Conservation (phyloP, 768 basidiomycete genomes). For the Exidia glandulosa region DNA sequence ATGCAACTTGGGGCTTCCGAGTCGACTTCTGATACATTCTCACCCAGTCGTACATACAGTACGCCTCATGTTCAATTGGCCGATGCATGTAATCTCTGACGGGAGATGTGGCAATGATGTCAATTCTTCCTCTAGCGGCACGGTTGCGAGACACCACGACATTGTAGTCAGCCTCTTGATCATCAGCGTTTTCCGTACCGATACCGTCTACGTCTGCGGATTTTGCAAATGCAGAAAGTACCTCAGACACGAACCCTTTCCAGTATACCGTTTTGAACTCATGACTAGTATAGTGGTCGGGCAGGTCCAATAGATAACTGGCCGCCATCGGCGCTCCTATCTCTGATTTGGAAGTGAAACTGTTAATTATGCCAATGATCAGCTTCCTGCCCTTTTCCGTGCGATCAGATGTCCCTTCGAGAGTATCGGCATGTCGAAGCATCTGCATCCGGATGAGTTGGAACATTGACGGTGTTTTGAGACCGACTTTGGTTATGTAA, state of each 20-base stretch:
- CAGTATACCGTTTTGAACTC: conserved; percentile 1
- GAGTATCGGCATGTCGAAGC: conserved; percentile 13
- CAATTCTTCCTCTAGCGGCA: too few relatives aligned
- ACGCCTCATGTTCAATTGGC: too few relatives aligned
- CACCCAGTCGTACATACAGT: too few relatives aligned
- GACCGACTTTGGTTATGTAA: conserved; percentile 29
- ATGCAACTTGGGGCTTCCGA: too few relatives aligned
- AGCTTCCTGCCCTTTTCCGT: background rate
- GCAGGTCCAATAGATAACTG: background rate
- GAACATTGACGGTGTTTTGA: conserved; percentile 31
- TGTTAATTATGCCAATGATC: background rate
- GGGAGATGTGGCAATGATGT: too few relatives aligned
- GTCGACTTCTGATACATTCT: too few relatives aligned
- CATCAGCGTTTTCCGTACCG: too few relatives aligned
- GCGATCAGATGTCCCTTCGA: background rate
- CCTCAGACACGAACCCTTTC: background rate
- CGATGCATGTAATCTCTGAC: too few relatives aligned
- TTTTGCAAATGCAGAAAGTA: background rate
- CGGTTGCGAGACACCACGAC: too few relatives aligned
- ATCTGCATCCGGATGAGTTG: conserved; percentile 17
- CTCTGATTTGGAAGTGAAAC: background rate
- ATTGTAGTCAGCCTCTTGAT: too few relatives aligned
- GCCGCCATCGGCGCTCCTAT: background rate
- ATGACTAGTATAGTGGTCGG: conserved; percentile 1
- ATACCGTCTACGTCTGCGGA: too few relatives aligned